Evolutionary conservation across 169 alveolate genomes (phyloP), one percentile per base, ranked within the genome.

Genomic region (Plasmodium gallinaceum): DNA sequence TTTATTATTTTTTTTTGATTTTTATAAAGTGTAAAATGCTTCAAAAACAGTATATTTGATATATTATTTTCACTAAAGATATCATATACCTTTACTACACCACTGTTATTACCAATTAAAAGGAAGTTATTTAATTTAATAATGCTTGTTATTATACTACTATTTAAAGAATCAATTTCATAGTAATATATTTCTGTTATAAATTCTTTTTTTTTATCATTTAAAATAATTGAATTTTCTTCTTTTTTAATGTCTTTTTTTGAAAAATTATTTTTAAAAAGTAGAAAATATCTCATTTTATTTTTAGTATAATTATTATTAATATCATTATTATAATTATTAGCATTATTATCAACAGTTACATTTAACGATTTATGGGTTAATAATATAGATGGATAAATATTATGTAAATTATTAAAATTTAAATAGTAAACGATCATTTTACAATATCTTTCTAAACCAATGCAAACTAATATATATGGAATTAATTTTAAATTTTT

Each of bases 71-170:
- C 57, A 4, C 26, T 12, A 72, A 80, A 80, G 7, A 80, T 68
- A 37, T 80, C 76, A 68, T 80, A 80, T 46, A 46, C 90, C 39
- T 80, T 80, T 3, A 80, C 90, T 5, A 68, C 83, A 37, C 90
- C 90, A 0, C 37, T 62, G 26, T 68, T 80, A 18, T 46, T 51
- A n/a, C 90, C 90, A 26, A 80, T 26, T 58, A 80, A 20, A 6
- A 80, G 46, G 66, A 80, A 80, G 37, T 54, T 80, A 26, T 80
- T 80, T 61, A 80, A 46, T 18, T 80, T 66, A 5, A 37, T 24
- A 20, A 80, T n/a, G n/a, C 54, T 60, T 0, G 85, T 68, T 6
- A 45, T 66, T 22, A 42, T 66, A 42, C 57, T 45, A 24, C 66
- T 64, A 46, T 68, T 68, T 54, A 80, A 57, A 7, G 83, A 66